phyloP scores from a whole-genome alignment of 306 rosid species.

The Quercus aquifolioides region DNA sequence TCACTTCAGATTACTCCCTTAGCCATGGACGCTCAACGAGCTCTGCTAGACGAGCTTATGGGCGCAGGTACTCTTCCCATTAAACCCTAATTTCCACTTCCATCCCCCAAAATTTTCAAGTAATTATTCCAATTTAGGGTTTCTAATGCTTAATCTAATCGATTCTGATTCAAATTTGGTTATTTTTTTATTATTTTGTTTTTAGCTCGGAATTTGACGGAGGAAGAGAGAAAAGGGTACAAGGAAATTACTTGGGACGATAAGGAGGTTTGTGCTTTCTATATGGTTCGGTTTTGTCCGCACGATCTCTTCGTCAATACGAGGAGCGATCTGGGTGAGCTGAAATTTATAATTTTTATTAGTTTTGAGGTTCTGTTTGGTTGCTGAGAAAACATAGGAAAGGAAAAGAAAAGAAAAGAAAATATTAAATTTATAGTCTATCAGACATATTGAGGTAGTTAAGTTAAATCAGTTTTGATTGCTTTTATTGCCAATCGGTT shows the following conservation, averaged over 20 bases:
- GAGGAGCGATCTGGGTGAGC: slow-evolving; percentile 93
- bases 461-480: background rate
- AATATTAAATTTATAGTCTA: no score
- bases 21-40: slow-evolving; percentile 98
- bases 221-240: slow-evolving; percentile 81
- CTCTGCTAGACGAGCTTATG: slow-evolving; percentile 97
- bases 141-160: background rate
- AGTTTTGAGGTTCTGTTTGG: background rate
- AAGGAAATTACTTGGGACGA: slow-evolving; percentile 91
- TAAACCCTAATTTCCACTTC: background rate
- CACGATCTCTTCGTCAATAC: slow-evolving; percentile 97
- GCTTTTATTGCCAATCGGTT: background rate
- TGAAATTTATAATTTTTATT: background rate
- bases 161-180: slow-evolving; percentile 1
- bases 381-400: background rate
- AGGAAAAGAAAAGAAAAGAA: no score
- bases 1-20: background rate
- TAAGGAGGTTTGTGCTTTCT: slow-evolving; percentile 87
- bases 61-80: slow-evolving; percentile 59
- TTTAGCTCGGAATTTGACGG: slow-evolving; percentile 90
- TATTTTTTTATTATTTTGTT: background rate
- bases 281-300: slow-evolving; percentile 98
- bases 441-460: no score
- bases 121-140: background rate
- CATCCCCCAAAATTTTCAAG: background rate